A percentile compares a stretch with the other conserved stretches of the same genome.
Evolutionary conservation across 2,329 filamentous ascomycete genomes (phyloP).

Genomic region (Colletotrichum lentis): DNA sequence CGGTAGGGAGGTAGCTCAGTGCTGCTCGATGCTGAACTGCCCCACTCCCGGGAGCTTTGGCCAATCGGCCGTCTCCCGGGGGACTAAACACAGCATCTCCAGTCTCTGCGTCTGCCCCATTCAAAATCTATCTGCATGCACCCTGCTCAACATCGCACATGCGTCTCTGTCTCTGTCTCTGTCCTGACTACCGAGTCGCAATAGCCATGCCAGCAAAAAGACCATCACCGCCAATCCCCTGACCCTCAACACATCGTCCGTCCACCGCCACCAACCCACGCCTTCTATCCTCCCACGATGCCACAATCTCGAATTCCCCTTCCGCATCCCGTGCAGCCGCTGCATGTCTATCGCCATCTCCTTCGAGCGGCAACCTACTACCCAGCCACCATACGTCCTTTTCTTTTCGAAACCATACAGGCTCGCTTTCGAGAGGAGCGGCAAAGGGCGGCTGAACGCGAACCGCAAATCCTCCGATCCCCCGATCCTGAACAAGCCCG

Average conservation of each 20-base stretch:
- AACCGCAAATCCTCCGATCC: conserved; percentile 55
- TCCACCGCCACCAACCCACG: no score
- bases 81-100: not conserved
- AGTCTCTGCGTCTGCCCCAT: no score
- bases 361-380: conserved; percentile 70
- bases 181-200: not conserved
- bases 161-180: conserved; percentile 17
- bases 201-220: conserved; percentile 5
- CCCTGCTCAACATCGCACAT: conserved; percentile 33
- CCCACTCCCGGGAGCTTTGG: conserved; percentile 10
- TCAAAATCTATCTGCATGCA: conserved; percentile 37
- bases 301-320: conserved; percentile 43
- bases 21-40: not conserved
- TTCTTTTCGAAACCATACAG: conserved; percentile 54
- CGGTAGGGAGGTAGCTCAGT: not conserved
- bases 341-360: conserved; percentile 65
- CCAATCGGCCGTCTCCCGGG: conserved; percentile 9
- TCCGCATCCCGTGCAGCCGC: conserved; percentile 44
- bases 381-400: conserved; percentile 58
- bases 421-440: conserved; percentile 53
- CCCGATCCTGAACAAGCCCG: conserved; percentile 44
- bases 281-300: conserved; percentile 5
- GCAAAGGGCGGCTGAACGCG: conserved; percentile 41
- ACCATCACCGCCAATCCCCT: not conserved
- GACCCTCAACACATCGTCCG: not conserved